Conservation (phyloP, 2,329 filamentous ascomycete species). For the Neocatenulostroma microsporum region DNA sequence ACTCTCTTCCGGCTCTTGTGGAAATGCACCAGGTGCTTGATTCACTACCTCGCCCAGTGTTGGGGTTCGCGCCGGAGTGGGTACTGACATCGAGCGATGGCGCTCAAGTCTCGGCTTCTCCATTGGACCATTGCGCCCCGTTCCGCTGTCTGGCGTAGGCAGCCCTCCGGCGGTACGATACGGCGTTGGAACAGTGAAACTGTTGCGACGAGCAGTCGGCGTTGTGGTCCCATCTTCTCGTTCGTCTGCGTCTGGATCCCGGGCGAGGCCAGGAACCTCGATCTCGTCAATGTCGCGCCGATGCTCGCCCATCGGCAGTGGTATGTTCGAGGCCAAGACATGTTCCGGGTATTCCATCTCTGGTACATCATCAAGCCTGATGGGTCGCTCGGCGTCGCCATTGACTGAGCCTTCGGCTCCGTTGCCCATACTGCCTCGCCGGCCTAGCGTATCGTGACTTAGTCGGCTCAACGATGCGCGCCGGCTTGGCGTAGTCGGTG, state of each 20-base stretch:
- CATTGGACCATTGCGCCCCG: too few species aligned
- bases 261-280: slow-evolving; percentile 64
- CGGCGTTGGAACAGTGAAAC: slow-evolving; percentile 11
- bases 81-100: slow-evolving; percentile 21
- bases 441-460: slow-evolving; percentile 4
- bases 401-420: slow-evolving; percentile 13
- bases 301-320: slow-evolving; percentile 57
- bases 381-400: slow-evolving; percentile 1
- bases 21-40: slow-evolving; percentile 13
- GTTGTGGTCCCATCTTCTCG: slow-evolving; percentile 4
- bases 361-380: slow-evolving; percentile 18
- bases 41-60: slow-evolving; percentile 1
- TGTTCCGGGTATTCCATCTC: slow-evolving; percentile 34
- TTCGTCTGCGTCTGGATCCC: slow-evolving; percentile 53
- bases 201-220: slow-evolving; percentile 15
- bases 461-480: background rate
- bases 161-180: slow-evolving; percentile 32
- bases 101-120: slow-evolving; percentile 15
- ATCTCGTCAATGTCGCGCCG: slow-evolving; percentile 70
- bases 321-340: slow-evolving; percentile 50
- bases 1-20: slow-evolving; percentile 2
- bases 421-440: slow-evolving; percentile 4
- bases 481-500: slow-evolving; percentile 1
- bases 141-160: slow-evolving; percentile 30
- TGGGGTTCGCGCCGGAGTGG: slow-evolving; percentile 14